These are phyloP conservation scores for Pittosporum tobira DNA, from an alignment of 129 eudicot genomes.

Conservation along the genomic window DNA sequence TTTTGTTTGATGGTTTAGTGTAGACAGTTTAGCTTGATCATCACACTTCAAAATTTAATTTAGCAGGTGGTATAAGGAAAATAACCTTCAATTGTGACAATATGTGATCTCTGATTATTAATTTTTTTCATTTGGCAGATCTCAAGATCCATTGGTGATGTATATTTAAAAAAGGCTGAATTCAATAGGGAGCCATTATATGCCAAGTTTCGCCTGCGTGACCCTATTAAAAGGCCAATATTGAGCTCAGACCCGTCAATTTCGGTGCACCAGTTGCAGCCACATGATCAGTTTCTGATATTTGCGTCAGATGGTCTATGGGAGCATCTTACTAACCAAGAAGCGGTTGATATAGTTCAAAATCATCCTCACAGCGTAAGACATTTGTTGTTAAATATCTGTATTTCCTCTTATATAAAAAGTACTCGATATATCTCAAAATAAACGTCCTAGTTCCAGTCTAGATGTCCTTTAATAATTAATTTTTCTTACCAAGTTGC, in stretches of 20 bases:
- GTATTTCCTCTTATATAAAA: no score
- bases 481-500: no score
- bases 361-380: constrained; percentile 68
- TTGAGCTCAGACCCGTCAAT: constrained; percentile 84
- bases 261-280: constrained; percentile 59
- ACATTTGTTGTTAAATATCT: constrained; percentile 3
- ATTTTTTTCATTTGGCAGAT: constrained; percentile 33
- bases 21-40: not conserved
- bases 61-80: not conserved
- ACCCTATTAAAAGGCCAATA: constrained; percentile 75
- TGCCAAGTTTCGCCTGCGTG: constrained; percentile 77
- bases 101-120: not conserved
- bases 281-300: constrained; percentile 86
- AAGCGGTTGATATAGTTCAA: constrained; percentile 87
- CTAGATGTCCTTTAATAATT: no score
- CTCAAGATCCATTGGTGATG: constrained; percentile 89
- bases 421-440: no score
- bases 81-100: not conserved
- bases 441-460: no score
- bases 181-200: constrained; percentile 83
- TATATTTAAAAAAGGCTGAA: constrained; percentile 76
- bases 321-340: constrained; percentile 96
- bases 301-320: constrained; percentile 99
- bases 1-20: no score
- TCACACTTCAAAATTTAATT: no score